Conservation (phyloP, 495 filamentous ascomycete genomes). For the Hypoxylon lienhwacheense region DNA sequence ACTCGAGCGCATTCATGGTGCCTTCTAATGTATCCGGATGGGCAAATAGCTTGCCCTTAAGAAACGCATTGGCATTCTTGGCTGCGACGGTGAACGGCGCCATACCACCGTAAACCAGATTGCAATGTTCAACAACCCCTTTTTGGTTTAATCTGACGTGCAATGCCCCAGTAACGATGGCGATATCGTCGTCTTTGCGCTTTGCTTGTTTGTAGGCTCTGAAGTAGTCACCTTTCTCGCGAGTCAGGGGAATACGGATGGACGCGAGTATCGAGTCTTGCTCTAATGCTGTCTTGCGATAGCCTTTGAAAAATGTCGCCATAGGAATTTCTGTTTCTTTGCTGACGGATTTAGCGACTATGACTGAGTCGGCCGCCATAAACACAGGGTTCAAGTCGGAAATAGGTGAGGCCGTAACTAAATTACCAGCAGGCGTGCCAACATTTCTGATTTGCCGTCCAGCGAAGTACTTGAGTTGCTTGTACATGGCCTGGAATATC, state of each 20-base stretch:
- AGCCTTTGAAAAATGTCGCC: conserved; percentile 89
- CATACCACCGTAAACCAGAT: conserved; percentile 89
- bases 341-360: conserved; percentile 74
- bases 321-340: conserved; percentile 82
- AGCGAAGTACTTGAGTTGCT: conserved; percentile 89
- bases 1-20: conserved; percentile 79
- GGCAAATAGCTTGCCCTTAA: conserved; percentile 77
- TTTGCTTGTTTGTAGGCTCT: conserved; percentile 92
- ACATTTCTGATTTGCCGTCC: conserved; percentile 96
- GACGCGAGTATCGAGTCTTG: conserved; percentile 81
- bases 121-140: conserved; percentile 67
- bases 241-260: conserved; percentile 78
- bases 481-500: conserved; percentile 70
- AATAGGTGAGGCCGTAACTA: conserved; percentile 94
- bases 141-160: conserved; percentile 66
- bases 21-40: conserved; percentile 82
- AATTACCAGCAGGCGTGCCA: conserved; percentile 91
- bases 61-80: conserved; percentile 68
- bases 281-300: conserved; percentile 80
- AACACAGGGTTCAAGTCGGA: conserved; percentile 96
- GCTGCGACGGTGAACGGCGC: conserved; percentile 83
- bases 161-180: conserved; percentile 86
- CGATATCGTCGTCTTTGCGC: conserved; percentile 95
- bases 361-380: conserved; percentile 77
- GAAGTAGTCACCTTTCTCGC: conserved; percentile 68